Conservation (phyloP, 1,284 basidiomycete genomes). For the Sporisorium scitamineum region DNA sequence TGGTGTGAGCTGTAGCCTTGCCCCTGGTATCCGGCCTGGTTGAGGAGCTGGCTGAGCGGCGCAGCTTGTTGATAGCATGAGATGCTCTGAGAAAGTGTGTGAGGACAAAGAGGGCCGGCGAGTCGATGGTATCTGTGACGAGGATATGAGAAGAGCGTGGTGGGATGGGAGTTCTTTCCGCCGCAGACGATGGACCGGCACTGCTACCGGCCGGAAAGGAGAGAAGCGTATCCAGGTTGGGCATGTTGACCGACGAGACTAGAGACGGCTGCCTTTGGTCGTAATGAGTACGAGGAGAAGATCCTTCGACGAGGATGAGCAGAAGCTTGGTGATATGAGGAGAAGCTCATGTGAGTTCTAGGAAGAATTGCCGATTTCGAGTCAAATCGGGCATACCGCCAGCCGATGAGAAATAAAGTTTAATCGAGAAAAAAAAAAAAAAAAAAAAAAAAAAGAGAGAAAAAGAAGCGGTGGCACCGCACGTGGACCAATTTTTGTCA, state of each 20-base stretch:
- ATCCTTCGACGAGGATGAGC: background rate
- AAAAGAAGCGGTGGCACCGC: background rate
- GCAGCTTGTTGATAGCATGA: slow-evolving; percentile 24
- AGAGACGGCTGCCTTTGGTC: too few relatives aligned
- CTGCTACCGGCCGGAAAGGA: slow-evolving; percentile 27
- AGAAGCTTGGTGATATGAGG: background rate
- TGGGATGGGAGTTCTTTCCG: slow-evolving; percentile 36
- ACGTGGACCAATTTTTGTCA: slow-evolving; percentile 17
- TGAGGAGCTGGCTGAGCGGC: background rate
- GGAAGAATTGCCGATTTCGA: background rate
- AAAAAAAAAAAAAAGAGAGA: background rate
- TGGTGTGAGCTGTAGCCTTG: slow-evolving; percentile 13
- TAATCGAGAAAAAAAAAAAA: background rate
- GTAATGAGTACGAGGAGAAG: background rate
- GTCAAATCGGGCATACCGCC: background rate
- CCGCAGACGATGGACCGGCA: slow-evolving; percentile 17
- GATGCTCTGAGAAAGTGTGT: slow-evolving; percentile 44
- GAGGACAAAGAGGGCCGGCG: slow-evolving; percentile 49
- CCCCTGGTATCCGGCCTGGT: slow-evolving; percentile 11
- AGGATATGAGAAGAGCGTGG: slow-evolving; percentile 48
- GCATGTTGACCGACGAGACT: slow-evolving; percentile 22
- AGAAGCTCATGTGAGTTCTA: slow-evolving; percentile 16
- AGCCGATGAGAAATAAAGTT: background rate
- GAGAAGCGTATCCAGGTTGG: slow-evolving; percentile 43
- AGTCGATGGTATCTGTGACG: slow-evolving; percentile 55